Conservation (phyloP, 768 basidiomycete species). For the Cyclocybe cylindracea region DNA sequence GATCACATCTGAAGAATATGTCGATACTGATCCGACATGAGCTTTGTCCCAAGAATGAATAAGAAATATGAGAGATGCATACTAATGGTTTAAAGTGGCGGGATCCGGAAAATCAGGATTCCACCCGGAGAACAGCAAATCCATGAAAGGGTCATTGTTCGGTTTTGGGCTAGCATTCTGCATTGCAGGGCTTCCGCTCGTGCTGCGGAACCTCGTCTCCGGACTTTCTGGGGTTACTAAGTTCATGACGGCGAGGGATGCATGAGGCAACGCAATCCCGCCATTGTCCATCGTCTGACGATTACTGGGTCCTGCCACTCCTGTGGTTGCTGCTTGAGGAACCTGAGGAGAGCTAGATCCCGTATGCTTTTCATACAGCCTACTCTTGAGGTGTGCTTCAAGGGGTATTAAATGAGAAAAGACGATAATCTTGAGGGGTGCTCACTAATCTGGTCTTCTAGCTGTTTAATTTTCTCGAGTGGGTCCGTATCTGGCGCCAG, state of each 20-base stretch:
- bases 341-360: slow-evolving; percentile 37
- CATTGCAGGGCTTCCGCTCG: slow-evolving; percentile 54
- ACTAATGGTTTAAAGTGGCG: slow-evolving; percentile 74
- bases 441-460: slow-evolving; percentile 79
- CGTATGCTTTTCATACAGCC: slow-evolving; percentile 54
- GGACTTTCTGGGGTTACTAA: slow-evolving; percentile 38
- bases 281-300: slow-evolving; percentile 29
- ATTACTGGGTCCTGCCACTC: slow-evolving; percentile 16
- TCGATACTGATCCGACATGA: slow-evolving; percentile 59
- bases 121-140: slow-evolving; percentile 78
- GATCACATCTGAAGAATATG: slow-evolving; percentile 86
- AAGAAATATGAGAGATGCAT: slow-evolving; percentile 21
- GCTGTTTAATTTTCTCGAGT: slow-evolving; percentile 71
- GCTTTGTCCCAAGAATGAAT: slow-evolving; percentile 5
- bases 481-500: slow-evolving; percentile 80
- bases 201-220: slow-evolving; percentile 39
- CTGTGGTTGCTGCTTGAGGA: slow-evolving; percentile 19
- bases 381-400: slow-evolving; percentile 63
- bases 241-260: slow-evolving; percentile 44
- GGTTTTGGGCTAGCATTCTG: slow-evolving; percentile 33
- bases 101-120: slow-evolving; percentile 85
- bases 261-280: slow-evolving; percentile 45
- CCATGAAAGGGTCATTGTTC: slow-evolving; percentile 56
- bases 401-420: slow-evolving; percentile 8
- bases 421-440: not conserved